Base-by-base conservation (phyloP, 2,329 filamentous ascomycete species). In the Fusarium avenaceum region DNA sequence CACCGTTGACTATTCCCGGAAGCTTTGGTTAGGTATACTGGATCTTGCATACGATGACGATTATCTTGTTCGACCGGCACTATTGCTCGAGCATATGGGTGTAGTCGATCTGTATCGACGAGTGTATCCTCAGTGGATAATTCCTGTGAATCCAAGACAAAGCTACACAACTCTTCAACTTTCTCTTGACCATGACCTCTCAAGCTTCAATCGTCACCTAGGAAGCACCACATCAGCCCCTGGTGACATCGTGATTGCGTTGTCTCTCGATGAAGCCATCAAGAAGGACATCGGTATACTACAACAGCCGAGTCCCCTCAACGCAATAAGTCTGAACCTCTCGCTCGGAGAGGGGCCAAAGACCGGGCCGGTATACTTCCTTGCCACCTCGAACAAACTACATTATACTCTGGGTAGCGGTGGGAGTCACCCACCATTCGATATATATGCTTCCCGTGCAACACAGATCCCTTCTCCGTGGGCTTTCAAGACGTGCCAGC, bases 11-110 rank as follows among this genome's bases (percentile, higher is more conserved):
- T n/a, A 26, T 47, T 15, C 45, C 4, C 40, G 32, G 20, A 42
- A 57, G 17, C 43, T 73, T 14, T 73, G 51, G 49, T 51, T 73
- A 4, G 71, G 71, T 11, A 66, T 74, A 32, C 44, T 72, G 20
- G 65, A 74, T 43, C 53, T 74, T 11, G 70, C 62, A 6, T 49
- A 63, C 11, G 70, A 74, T 7, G 42, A 67, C 4, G 71, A 74
- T 30, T 62, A 74, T 32, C 54, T 74, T n/a, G 28, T 35, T 11
- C 61, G 71, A 2, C 71, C 72, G 28, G 70, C 70, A 7, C 55
- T 74, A 3, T 6, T 74, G 3, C 65, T 74, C 17, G 65, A 74
- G 28, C 35, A 68, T 15, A 64, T 74, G 53, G 67, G 63, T 0
- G 32, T 43, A 10, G 43, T 52, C 17, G 48, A 70, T 17, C 44